Percentiles rank a stretch among this genome's conserved stretches.
Evolutionary conservation across 768 basidiomycete genomes (phyloP).

Genomic region (Hygrophoropsis aurantiaca): DNA sequence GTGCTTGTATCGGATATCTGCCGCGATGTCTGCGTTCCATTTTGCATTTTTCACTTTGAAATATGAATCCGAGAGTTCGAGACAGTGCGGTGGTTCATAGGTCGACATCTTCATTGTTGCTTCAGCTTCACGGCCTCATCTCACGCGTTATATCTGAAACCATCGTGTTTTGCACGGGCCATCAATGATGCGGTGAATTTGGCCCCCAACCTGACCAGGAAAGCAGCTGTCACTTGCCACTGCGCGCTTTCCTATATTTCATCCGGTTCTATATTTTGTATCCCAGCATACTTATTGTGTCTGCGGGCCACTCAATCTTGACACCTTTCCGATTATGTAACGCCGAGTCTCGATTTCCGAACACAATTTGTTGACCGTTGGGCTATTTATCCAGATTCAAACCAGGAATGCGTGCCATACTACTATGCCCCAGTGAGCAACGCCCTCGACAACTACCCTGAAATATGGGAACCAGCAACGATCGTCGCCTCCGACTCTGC

Average conservation of each 20-base stretch:
- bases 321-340: not conserved
- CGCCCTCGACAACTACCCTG: slow-evolving; percentile 36
- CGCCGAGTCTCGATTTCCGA: not conserved
- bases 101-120: too few species aligned
- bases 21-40: too few species aligned
- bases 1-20: slow-evolving; percentile 4
- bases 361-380: not conserved
- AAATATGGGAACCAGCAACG: slow-evolving; percentile 38
- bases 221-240: too few species aligned
- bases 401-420: slow-evolving; percentile 42
- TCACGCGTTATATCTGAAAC: too few species aligned
- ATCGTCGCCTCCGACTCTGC: slow-evolving; percentile 39
- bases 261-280: not conserved
- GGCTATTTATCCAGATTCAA: slow-evolving; percentile 21
- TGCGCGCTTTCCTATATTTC: not conserved
- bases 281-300: too few species aligned
- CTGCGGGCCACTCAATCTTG: not conserved
- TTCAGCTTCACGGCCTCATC: too few species aligned
- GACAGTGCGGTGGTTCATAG: too few species aligned
- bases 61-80: too few species aligned
- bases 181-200: too few species aligned
- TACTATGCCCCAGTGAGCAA: slow-evolving; percentile 32
- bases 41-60: too few species aligned
- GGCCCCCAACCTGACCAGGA: too few species aligned
- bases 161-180: too few species aligned